phyloP scores from a whole-genome alignment of 257 asterid genomes.

The Penstemon newberryi region DNA sequence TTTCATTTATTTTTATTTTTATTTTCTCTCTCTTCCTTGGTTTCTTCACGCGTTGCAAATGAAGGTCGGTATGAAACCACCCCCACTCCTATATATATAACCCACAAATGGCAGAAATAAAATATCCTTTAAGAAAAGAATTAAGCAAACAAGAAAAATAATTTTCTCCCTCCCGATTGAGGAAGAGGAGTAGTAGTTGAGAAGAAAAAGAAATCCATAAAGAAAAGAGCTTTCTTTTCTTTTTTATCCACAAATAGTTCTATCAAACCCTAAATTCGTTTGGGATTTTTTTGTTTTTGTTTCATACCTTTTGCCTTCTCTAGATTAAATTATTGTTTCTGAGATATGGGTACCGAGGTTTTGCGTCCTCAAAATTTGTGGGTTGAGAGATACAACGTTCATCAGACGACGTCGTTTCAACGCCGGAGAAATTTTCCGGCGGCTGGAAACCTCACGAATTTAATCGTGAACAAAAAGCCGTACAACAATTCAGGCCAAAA shows the following conservation, averaged over 20 bases:
- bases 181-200: too few species aligned
- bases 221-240: not conserved
- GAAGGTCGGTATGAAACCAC: not conserved
- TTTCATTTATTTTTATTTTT: too few species aligned
- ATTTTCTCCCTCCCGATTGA: too few species aligned
- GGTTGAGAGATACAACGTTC: conserved; percentile 28
- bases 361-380: conserved; percentile 41
- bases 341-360: conserved; percentile 51
- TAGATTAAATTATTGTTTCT: not conserved
- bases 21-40: not conserved
- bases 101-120: too few species aligned
- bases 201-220: not conserved
- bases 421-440: conserved; percentile 13
- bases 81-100: too few species aligned
- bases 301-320: too few species aligned
- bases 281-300: too few species aligned
- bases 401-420: conserved; percentile 7
- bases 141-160: too few species aligned
- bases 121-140: too few species aligned
- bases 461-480: conserved; percentile 33
- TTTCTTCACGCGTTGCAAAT: not conserved
- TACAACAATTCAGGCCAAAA: conserved; percentile 17
- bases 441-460: conserved; percentile 23
- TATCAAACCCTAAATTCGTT: not conserved
- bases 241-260: not conserved